A percentile compares a stretch with the other conserved stretches of the same genome.
Evolutionary conservation across 2,329 filamentous ascomycete species (phyloP).

Genomic region (Colletotrichum liaoningense): DNA sequence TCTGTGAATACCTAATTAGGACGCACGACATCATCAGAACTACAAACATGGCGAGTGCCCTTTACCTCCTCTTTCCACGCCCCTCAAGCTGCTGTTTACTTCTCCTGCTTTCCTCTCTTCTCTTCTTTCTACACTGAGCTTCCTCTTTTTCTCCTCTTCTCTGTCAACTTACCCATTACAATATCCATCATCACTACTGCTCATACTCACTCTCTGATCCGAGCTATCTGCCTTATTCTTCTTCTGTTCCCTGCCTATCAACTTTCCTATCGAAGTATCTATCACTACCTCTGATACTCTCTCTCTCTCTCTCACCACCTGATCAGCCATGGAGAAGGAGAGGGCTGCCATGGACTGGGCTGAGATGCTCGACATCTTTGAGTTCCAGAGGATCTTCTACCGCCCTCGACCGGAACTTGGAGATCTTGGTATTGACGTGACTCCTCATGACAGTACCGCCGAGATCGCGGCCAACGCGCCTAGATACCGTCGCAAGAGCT

Average conservation of each 20-base stretch:
- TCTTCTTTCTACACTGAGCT: background rate
- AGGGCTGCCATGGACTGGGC: background rate
- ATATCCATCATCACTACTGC: background rate
- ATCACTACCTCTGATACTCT: background rate
- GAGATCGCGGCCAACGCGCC: slow-evolving; percentile 93
- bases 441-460: slow-evolving; percentile 72
- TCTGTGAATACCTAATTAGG: background rate
- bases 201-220: background rate
- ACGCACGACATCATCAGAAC: background rate
- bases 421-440: slow-evolving; percentile 43
- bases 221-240: background rate
- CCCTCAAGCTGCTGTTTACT: background rate
- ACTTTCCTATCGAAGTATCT: background rate
- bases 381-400: background rate
- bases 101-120: background rate
- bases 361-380: background rate
- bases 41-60: background rate
- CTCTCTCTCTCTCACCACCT: background rate
- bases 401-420: slow-evolving; percentile 30
- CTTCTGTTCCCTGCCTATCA: background rate
- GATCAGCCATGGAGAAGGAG: background rate
- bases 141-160: background rate
- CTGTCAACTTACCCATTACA: background rate
- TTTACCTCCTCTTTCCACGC: background rate
- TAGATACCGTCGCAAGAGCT: slow-evolving; percentile 90